phyloP scores from a whole-genome alignment of 768 basidiomycete genomes.

The Serendipita sp. region DNA sequence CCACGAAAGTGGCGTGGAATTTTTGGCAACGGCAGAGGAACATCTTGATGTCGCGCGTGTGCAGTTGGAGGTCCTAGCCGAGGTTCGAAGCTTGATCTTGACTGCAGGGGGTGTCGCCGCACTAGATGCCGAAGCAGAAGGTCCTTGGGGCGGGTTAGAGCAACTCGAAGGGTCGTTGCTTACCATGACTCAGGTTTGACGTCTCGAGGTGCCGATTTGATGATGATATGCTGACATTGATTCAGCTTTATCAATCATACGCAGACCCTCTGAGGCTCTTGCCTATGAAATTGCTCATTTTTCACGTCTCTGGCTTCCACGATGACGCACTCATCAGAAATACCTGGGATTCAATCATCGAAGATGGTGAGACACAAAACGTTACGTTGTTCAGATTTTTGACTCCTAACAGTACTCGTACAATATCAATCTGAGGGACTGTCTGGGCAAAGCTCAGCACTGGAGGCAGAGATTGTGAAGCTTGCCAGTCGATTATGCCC shows the following conservation, averaged over 20 bases:
- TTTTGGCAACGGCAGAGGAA: constrained; percentile 90
- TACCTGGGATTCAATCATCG: constrained; percentile 81
- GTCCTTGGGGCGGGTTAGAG: constrained; percentile 35
- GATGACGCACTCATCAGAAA: constrained; percentile 67
- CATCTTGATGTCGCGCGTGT: constrained; percentile 94
- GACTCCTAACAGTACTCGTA: constrained; percentile 21
- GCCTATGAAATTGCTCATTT: constrained; percentile 70
- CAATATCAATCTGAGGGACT: neutral
- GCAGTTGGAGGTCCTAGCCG: constrained; percentile 78
- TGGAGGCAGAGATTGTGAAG: constrained; percentile 44
- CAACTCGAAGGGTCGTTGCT: constrained; percentile 29
- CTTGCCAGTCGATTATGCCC: constrained; percentile 81
- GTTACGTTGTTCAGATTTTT: constrained; percentile 26
- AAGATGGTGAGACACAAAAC: constrained; percentile 42
- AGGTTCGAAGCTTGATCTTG: constrained; percentile 41
- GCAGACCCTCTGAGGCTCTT: constrained; percentile 77
- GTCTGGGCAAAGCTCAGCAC: constrained; percentile 13
- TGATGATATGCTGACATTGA: neutral
- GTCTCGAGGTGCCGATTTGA: neutral
- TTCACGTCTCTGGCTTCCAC: constrained; percentile 86
- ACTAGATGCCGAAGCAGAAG: constrained; percentile 26
- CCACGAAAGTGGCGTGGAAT: constrained; percentile 84
- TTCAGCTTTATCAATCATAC: constrained; percentile 73
- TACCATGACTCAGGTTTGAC: constrained; percentile 67
- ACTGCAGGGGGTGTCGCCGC: constrained; percentile 40